Conservation (phyloP, 2,329 filamentous ascomycete genomes). For the Exserohilum rostratum region DNA sequence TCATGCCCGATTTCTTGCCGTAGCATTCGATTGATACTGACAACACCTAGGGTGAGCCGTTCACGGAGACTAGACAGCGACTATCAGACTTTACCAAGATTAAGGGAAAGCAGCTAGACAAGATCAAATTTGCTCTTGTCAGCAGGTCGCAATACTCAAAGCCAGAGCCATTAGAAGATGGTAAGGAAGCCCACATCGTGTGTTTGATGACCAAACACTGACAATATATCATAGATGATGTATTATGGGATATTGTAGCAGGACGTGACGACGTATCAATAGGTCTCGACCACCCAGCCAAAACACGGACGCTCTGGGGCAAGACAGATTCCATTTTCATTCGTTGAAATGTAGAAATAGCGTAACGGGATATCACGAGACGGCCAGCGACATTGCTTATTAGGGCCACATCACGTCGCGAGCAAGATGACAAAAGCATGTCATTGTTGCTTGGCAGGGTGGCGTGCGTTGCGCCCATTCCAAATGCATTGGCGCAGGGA, state of each 20-base stretch:
- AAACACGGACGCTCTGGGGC: conserved; percentile 64
- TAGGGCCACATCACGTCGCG: conserved; percentile 3
- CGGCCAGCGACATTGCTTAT: not conserved
- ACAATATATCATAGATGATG: conserved; percentile 48
- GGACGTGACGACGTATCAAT: conserved; percentile 50
- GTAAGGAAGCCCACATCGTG: conserved; percentile 60
- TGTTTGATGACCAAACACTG: conserved; percentile 4
- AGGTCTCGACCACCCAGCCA: conserved; percentile 68
- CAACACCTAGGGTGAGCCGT: conserved; percentile 71
- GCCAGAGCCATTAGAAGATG: conserved; percentile 83
- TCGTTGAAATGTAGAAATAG: conserved; percentile 42
- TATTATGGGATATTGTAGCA: conserved; percentile 52
- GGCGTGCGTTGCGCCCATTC: conserved; percentile 1
- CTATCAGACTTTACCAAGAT: conserved; percentile 89
- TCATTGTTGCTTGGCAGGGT: conserved; percentile 12
- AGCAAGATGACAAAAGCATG: conserved; percentile 1
- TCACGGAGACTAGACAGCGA: conserved; percentile 92
- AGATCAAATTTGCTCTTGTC: conserved; percentile 90
- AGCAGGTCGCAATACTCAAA: conserved; percentile 73
- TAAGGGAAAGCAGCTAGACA: conserved; percentile 98
- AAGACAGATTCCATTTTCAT: conserved; percentile 70
- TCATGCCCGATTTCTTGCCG: not conserved
- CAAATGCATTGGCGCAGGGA: conserved; percentile 11
- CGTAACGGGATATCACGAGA: conserved; percentile 32
- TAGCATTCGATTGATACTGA: conserved; percentile 26